These are phyloP conservation scores for Talaromyces sp. DNA, from an alignment of 2,329 filamentous ascomycete species.

Conservation along the genomic window DNA sequence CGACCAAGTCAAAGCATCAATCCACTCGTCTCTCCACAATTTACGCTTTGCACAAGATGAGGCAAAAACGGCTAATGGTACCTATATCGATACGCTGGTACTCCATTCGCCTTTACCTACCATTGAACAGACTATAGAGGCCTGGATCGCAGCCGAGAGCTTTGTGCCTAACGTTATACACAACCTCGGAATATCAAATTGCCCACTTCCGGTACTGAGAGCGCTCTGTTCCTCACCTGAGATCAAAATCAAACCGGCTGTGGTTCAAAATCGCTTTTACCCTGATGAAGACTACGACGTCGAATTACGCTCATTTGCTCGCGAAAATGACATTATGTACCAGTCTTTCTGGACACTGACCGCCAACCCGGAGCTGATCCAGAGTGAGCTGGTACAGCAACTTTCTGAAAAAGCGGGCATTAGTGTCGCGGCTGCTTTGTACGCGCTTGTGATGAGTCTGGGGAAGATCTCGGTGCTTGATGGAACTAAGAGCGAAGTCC, in stretches of 20 bases:
- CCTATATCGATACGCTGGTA: constrained; percentile 59
- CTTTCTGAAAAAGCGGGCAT: constrained; percentile 49
- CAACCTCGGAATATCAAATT: constrained; percentile 72
- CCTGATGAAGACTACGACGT: constrained; percentile 58
- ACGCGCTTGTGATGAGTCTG: constrained; percentile 55
- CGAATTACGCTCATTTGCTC: constrained; percentile 57
- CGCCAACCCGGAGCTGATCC: constrained; percentile 54
- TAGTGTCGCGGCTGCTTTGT: constrained; percentile 50
- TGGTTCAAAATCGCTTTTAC: constrained; percentile 77
- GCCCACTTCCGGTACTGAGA: constrained; percentile 56
- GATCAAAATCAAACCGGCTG: constrained; percentile 52
- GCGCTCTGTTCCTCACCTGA: constrained; percentile 45
- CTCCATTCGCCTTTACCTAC: constrained; percentile 57
- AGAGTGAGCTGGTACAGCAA: constrained; percentile 45
- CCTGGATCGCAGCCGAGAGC: constrained; percentile 63
- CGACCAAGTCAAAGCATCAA: constrained; percentile 64
- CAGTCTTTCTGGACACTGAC: constrained; percentile 62
- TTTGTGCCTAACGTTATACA: constrained; percentile 65
- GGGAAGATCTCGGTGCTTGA: constrained; percentile 52
- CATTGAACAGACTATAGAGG: constrained; percentile 55
- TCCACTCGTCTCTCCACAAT: constrained; percentile 64
- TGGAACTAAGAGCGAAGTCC: constrained; percentile 52
- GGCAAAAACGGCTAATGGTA: constrained; percentile 36
- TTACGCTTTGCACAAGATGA: constrained; percentile 43
- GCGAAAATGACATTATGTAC: constrained; percentile 52